Conservation (phyloP, 192 early-diverging fungal species). For the Chytriomyces sp. region DNA sequence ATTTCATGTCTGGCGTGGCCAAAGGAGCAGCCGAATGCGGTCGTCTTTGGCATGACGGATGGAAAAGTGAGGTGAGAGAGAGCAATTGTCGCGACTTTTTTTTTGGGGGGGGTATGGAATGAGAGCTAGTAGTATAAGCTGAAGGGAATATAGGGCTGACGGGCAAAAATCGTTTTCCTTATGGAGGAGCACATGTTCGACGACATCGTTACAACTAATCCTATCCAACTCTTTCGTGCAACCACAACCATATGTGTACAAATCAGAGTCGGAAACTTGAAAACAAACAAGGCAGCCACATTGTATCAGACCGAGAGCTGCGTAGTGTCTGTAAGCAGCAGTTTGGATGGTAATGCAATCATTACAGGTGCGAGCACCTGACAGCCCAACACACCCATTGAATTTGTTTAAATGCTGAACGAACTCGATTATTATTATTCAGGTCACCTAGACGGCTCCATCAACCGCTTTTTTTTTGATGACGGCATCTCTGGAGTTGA, state of each 20-base stretch:
- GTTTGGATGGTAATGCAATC: slow-evolving; percentile 60
- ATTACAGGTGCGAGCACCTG: slow-evolving; percentile 39
- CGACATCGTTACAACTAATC: too few relatives aligned
- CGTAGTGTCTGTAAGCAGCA: slow-evolving; percentile 57
- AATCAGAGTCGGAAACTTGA: slow-evolving; percentile 63
- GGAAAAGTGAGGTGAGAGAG: slow-evolving; percentile 49
- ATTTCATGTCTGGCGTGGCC: slow-evolving; percentile 68
- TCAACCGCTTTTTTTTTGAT: slow-evolving; percentile 68
- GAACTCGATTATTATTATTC: not conserved
- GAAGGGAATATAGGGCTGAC: not conserved
- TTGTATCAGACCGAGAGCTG: slow-evolving; percentile 64
- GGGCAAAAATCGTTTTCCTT: too few relatives aligned
- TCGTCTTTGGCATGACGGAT: slow-evolving; percentile 65
- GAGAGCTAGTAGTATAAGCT: not conserved
- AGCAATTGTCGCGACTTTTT: not conserved
- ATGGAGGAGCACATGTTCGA: too few relatives aligned
- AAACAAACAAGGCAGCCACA: slow-evolving; percentile 70
- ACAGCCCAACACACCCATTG: not conserved
- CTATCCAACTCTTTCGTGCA: too few relatives aligned
- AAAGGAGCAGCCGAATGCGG: slow-evolving; percentile 57
- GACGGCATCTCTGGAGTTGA: slow-evolving; percentile 63
- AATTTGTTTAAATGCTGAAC: not conserved
- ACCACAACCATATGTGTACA: too few relatives aligned
- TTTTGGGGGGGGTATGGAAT: not conserved
- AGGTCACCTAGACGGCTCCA: slow-evolving; percentile 61